Evolutionary conservation across 2,329 filamentous ascomycete species (phyloP).

Genomic region (Aspergillus piperis): DNA sequence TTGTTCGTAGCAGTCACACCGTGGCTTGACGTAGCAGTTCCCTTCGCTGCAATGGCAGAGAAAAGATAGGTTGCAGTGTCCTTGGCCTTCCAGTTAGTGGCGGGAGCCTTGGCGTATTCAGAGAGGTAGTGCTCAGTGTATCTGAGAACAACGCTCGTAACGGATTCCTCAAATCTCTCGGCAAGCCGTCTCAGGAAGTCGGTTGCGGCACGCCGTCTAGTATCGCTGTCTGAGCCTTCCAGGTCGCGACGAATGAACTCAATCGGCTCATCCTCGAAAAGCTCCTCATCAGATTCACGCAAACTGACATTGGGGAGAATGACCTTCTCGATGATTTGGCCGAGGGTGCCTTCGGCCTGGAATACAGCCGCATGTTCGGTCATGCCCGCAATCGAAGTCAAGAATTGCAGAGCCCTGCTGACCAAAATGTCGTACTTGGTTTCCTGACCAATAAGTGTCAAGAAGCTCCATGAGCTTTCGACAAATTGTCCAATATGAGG

Average conservation of each 20-base stretch:
- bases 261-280: constrained; percentile 98
- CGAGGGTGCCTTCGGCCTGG: constrained; percentile 75
- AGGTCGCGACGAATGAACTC: constrained; percentile 95
- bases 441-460: constrained; percentile 82
- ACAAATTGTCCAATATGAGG: constrained; percentile 80
- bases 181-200: constrained; percentile 90
- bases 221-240: constrained; percentile 95
- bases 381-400: constrained; percentile 83
- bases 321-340: constrained; percentile 92
- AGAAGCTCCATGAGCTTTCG: constrained; percentile 82
- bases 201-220: constrained; percentile 84
- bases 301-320: constrained; percentile 90
- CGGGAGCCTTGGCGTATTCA: constrained; percentile 67
- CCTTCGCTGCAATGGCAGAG: constrained; percentile 90
- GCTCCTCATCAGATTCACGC: constrained; percentile 88
- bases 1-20: constrained; percentile 89
- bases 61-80: constrained; percentile 98
- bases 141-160: constrained; percentile 81
- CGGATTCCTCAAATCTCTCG: constrained; percentile 80
- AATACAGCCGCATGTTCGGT: constrained; percentile 79
- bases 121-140: constrained; percentile 84
- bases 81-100: constrained; percentile 89
- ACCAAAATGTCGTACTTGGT: constrained; percentile 94
- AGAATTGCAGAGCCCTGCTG: constrained; percentile 90
- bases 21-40: constrained; percentile 79